Percentiles rank a stretch among this genome's conserved stretches.
phyloP scores from a whole-genome alignment of 495 filamentous ascomycete genomes.

The Jackrogersella minutella region DNA sequence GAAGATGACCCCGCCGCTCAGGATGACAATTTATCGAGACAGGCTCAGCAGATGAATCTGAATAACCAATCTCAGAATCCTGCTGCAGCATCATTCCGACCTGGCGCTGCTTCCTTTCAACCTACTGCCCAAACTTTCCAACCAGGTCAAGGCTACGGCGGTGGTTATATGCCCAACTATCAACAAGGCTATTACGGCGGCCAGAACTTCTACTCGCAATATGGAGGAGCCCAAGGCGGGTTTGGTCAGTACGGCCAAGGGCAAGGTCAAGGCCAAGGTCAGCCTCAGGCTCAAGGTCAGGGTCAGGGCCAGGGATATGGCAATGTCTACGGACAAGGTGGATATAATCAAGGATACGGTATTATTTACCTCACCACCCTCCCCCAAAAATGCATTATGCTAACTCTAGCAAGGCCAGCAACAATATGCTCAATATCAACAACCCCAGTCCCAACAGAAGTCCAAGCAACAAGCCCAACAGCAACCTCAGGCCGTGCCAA shows the following conservation, averaged over 20 bases:
- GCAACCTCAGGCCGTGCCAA: conserved; percentile 62
- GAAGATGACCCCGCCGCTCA: conserved; percentile 92
- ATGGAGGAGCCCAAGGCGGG: conserved; percentile 53
- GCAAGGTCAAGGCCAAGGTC: conserved; percentile 44
- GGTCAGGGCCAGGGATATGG: conserved; percentile 62
- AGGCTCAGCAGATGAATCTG: conserved; percentile 79
- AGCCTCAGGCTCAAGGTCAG: too few species aligned
- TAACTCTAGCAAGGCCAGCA: conserved; percentile 48
- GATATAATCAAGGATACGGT: conserved; percentile 71
- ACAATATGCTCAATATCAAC: conserved; percentile 57
- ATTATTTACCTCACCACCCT: conserved; percentile 17
- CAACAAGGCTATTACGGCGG: conserved; percentile 58
- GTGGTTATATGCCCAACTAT: conserved; percentile 56
- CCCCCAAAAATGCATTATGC: neutral
- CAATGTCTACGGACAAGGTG: conserved; percentile 56
- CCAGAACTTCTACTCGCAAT: conserved; percentile 65
- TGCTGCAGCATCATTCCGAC: conserved; percentile 64
- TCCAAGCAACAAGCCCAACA: conserved; percentile 55
- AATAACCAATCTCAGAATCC: conserved; percentile 60
- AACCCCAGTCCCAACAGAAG: conserved; percentile 64
- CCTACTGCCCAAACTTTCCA: conserved; percentile 80
- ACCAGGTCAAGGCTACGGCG: conserved; percentile 72
- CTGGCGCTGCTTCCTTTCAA: conserved; percentile 81
- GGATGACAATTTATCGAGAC: conserved; percentile 83
- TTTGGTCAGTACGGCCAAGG: conserved; percentile 62